Evolutionary conservation across 148 eudicot species (phyloP).

Genomic region (Rhododendron vialii): DNA sequence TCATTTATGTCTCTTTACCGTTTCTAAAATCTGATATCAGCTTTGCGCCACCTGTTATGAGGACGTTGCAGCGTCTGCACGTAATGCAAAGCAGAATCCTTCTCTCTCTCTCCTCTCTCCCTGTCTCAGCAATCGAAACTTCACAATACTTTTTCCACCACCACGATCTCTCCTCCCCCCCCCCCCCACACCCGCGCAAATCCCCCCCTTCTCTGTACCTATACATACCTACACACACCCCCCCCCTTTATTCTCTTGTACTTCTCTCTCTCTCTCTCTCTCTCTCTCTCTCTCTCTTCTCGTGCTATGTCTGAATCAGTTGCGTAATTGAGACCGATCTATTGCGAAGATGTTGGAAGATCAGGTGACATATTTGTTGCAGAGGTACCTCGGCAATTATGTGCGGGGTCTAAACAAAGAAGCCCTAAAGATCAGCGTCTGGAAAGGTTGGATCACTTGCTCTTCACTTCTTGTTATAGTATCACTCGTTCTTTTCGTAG

Average conservation of each 20-base stretch:
- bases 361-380: constrained; percentile 84
- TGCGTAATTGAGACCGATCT: neutral
- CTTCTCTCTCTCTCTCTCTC: neutral
- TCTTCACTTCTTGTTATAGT: neutral
- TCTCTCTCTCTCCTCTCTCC: neutral
- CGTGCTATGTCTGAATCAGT: neutral
- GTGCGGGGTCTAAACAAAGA: constrained; percentile 87
- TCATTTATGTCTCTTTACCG: neutral
- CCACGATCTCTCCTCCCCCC: neutral
- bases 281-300: neutral
- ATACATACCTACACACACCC: neutral
- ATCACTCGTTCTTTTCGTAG: neutral
- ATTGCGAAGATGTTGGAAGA: constrained; percentile 82
- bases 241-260: neutral
- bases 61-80: neutral
- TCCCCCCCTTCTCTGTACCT: neutral
- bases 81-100: neutral
- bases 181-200: too few relatives aligned
- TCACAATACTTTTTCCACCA: neutral
- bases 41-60: neutral
- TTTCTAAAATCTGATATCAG: neutral
- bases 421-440: constrained; percentile 95
- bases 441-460: constrained; percentile 57
- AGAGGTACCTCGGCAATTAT: constrained; percentile 91
- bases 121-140: neutral